Conservation (phyloP, 1,284 basidiomycete species). For the Clitocybe nebularis region DNA sequence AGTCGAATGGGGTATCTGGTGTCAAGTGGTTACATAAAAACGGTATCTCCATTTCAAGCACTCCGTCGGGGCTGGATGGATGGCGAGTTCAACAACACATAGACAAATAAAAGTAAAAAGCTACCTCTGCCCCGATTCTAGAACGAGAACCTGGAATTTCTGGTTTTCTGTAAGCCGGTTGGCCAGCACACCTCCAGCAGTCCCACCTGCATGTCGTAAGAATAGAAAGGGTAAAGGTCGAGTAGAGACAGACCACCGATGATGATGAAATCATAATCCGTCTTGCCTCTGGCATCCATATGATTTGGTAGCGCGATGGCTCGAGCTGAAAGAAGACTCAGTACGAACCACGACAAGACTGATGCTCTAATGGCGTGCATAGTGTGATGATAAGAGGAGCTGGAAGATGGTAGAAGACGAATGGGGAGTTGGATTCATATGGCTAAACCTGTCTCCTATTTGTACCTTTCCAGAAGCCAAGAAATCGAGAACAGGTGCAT, state of each 20-base stretch:
- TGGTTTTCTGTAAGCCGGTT: conserved; percentile 18
- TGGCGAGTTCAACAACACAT: neutral
- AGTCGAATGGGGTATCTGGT: conserved; percentile 18
- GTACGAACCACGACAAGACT: no score
- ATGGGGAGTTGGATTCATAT: no score
- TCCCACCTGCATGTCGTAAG: conserved; percentile 13
- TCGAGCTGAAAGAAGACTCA: no score
- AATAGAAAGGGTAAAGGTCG: neutral
- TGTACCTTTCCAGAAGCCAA: no score
- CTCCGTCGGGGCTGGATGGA: conserved; percentile 15
- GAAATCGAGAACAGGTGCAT: no score
- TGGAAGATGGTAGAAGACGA: no score
- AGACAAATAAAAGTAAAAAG: neutral
- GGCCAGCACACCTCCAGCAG: conserved; percentile 16
- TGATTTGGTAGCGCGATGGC: no score
- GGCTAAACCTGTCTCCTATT: no score
- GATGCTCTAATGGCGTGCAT: no score
- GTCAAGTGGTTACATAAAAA: conserved; percentile 10
- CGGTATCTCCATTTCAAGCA: conserved; percentile 17
- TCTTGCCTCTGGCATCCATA: no score
- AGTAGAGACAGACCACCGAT: conserved; percentile 16
- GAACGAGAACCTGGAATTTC: conserved; percentile 14
- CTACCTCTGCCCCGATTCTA: conserved; percentile 20
- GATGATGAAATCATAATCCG: conserved; percentile 20
- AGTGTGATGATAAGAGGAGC: no score